These are phyloP conservation scores for Penicillium bovifimosum DNA, from an alignment of 495 filamentous ascomycete species.

Conservation along the genomic window DNA sequence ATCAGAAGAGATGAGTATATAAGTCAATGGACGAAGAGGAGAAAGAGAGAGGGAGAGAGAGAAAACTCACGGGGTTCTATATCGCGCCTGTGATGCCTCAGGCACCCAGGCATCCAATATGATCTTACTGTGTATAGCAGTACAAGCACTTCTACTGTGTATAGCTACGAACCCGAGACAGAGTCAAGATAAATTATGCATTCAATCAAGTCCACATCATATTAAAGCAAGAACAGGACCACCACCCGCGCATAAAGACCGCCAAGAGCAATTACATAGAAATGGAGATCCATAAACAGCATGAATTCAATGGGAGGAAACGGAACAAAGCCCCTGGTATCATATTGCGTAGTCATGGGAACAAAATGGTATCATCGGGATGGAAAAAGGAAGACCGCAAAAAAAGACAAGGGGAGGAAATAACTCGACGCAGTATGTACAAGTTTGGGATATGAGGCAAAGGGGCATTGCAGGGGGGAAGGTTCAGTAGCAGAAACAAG, in stretches of 20 bases:
- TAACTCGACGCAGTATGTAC: background rate
- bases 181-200: background rate
- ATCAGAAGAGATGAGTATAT: no score
- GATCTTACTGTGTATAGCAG: no score
- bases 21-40: no score
- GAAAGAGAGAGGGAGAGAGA: no score
- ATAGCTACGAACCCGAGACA: background rate
- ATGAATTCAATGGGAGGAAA: constrained; percentile 16
- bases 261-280: constrained; percentile 18
- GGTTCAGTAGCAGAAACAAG: constrained; percentile 1
- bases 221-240: no score
- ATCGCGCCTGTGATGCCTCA: no score
- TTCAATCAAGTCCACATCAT: no score
- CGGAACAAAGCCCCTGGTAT: constrained; percentile 35
- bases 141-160: no score
- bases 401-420: background rate
- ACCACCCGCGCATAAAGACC: constrained; percentile 22
- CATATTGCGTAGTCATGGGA: constrained; percentile 39
- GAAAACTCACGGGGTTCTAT: no score
- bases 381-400: constrained; percentile 3
- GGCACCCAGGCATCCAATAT: no score
- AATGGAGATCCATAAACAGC: constrained; percentile 14
- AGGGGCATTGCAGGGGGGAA: background rate
- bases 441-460: background rate
- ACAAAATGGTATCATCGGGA: constrained; percentile 45